Percentiles rank a stretch among this genome's conserved stretches.
phyloP scores from a whole-genome alignment of 2,329 filamentous ascomycete species.

The Colletotrichum tanaceti region DNA sequence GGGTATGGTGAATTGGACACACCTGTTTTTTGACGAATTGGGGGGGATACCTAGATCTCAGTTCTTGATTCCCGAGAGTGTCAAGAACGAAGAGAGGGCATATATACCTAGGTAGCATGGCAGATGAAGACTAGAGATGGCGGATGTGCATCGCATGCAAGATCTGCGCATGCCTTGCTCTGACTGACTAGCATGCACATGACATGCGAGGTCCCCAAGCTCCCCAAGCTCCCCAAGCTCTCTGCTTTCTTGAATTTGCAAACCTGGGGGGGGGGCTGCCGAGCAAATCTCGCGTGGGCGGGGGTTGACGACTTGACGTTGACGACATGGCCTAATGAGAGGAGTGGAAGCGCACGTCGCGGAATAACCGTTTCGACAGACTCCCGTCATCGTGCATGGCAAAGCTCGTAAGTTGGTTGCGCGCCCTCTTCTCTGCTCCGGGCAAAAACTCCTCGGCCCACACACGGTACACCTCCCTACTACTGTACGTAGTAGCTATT shows the following conservation, averaged over 20 bases:
- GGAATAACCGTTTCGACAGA: neutral
- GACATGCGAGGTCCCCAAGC: neutral
- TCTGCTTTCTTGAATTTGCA: neutral
- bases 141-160: neutral
- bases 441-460: neutral
- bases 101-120: too few relatives aligned
- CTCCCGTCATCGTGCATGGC: conserved; percentile 23
- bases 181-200: neutral
- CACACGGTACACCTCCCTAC: too few relatives aligned
- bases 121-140: neutral
- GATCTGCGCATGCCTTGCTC: conserved; percentile 6
- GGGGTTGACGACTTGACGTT: too few relatives aligned
- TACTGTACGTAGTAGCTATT: too few relatives aligned
- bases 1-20: neutral
- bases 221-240: neutral
- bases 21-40: neutral
- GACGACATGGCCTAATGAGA: neutral
- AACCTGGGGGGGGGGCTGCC: conserved; percentile 1
- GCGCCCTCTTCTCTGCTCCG: conserved; percentile 1
- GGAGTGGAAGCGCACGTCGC: neutral
- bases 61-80: too few relatives aligned
- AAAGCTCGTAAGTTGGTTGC: conserved; percentile 11
- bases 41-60: neutral
- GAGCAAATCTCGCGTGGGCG: conserved; percentile 7
- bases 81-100: neutral